Evolutionary conservation across 2,329 filamentous ascomycete genomes (phyloP).

Genomic region (Talaromyces albobiverticillius): DNA sequence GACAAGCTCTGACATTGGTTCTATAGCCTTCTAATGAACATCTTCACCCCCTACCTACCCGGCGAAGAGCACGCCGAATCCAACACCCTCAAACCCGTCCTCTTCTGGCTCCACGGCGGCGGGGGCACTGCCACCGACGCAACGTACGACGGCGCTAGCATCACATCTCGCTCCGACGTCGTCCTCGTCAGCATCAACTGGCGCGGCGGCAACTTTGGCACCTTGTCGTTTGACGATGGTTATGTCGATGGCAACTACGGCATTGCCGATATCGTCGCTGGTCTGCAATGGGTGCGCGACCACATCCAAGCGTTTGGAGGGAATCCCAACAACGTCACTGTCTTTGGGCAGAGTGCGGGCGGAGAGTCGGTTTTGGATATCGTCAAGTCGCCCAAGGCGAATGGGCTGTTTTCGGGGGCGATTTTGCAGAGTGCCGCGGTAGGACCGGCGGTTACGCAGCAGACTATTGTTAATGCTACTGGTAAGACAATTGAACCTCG

Average conservation of each 20-base stretch:
- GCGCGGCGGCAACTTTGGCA: slow-evolving; percentile 57
- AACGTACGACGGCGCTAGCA: slow-evolving; percentile 51
- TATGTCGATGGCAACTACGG: neutral
- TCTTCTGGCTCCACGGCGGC: slow-evolving; percentile 56
- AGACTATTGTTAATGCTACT: neutral
- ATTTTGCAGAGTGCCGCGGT: neutral
- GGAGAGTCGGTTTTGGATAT: slow-evolving; percentile 14
- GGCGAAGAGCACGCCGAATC: slow-evolving; percentile 32
- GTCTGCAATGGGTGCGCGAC: slow-evolving; percentile 22
- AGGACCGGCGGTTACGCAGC: neutral
- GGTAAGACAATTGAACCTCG: neutral
- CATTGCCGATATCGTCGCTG: neutral
- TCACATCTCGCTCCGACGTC: slow-evolving; percentile 58
- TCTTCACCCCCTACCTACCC: slow-evolving; percentile 46
- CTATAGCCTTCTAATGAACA: slow-evolving; percentile 41
- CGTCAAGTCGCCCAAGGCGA: neutral
- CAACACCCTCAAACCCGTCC: slow-evolving; percentile 44
- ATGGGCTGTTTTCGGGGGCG: neutral
- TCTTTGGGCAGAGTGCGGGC: slow-evolving; percentile 27
- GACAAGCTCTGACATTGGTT: neutral
- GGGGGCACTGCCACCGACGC: slow-evolving; percentile 45
- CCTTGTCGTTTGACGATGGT: slow-evolving; percentile 42
- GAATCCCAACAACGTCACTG: slow-evolving; percentile 23
- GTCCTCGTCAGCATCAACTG: slow-evolving; percentile 62
- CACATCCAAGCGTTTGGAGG: slow-evolving; percentile 28